A percentile compares a stretch with the other conserved stretches of the same genome.
phyloP scores from a whole-genome alignment of 2,329 filamentous ascomycete species.

The Apiospora malaysiana region DNA sequence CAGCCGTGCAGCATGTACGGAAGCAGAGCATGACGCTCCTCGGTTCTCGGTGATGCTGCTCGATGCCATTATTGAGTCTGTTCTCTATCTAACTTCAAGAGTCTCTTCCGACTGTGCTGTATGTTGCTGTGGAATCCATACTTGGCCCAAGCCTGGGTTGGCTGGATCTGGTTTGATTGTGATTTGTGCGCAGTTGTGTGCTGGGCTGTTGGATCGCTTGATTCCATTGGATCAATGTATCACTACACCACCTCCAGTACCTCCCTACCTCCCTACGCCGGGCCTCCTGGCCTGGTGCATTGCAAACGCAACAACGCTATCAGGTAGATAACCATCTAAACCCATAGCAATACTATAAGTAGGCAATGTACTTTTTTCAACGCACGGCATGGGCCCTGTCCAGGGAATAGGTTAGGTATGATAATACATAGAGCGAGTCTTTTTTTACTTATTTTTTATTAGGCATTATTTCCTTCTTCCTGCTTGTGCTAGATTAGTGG shows the following conservation, averaged over 20 bases:
- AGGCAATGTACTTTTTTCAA: not conserved
- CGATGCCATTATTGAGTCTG: not conserved
- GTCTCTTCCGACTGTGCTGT: constrained; percentile 10
- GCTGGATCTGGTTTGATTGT: constrained; percentile 16
- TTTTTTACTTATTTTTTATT: not conserved
- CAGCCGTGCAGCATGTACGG: not conserved
- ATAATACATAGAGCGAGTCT: too few relatives aligned
- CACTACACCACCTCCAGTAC: constrained; percentile 8
- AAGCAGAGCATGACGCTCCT: not conserved
- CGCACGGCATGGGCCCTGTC: not conserved
- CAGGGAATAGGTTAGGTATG: not conserved
- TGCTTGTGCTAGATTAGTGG: constrained; percentile 19
- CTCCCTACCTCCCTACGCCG: not conserved
- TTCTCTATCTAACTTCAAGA: constrained; percentile 4
- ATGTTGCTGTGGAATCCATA: constrained; percentile 5
- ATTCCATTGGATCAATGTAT: not conserved
- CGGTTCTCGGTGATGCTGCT: constrained; percentile 3
- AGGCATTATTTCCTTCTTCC: constrained; percentile 15
- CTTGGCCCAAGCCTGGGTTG: constrained; percentile 9
- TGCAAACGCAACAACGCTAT: not conserved
- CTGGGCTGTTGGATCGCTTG: not conserved
- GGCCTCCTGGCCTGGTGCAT: constrained; percentile 4
- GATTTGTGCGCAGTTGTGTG: constrained; percentile 15
- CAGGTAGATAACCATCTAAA: not conserved
- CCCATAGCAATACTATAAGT: not conserved